Base-by-base conservation (phyloP, 371 early-diverging fungal species). In the Circinella minor region DNA sequence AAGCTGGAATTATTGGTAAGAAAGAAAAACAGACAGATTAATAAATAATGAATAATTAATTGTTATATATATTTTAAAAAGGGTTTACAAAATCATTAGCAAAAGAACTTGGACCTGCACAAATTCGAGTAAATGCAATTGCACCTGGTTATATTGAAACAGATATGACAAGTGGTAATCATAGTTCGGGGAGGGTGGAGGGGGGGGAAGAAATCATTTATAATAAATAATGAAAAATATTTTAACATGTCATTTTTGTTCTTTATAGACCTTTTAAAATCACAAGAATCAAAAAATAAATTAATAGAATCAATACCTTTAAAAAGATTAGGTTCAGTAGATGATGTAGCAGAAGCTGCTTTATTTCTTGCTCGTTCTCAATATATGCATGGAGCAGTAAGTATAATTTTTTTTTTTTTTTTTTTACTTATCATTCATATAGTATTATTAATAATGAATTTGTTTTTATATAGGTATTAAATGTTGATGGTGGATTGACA, bases 71-170 rank as follows among this genome's bases (percentile, higher is more conserved):
- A n/a, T 68, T 48, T 11, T 73, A 27, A 59, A 60, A 36, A 88
- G 91, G 92, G 4, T 95, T 94, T 70, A 92, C 96, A 11, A 88
- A 90, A 59, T 87, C 94, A 13, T 75, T 95, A 18, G 94, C 97
- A 7, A 89, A 86, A 73, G 97, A 96, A 74, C 74, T 94, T 1
- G 96, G 91, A 0, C 87, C 91, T 10, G 79, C 80, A 0, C 87
- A 89, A 14, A 85, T 96, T 13, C 79, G 94, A 47, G 95, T 93
- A 8, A 95, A 94, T 80, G 88, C 88, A 1, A 88, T 96, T 73
- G 92, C 94, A 8, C 97, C 97, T 13, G 97, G 97, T n/a, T 94
- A 88, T 68, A 92, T 95, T 39, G 90, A 89, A 7, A 95, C 96
- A 0, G 93, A 94, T 63, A 93, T 96, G 91, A 95, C 93, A 36